These are phyloP conservation scores for Rhododendron mucronatum DNA, from an alignment of 148 eudicot species.

Conservation along the genomic window DNA sequence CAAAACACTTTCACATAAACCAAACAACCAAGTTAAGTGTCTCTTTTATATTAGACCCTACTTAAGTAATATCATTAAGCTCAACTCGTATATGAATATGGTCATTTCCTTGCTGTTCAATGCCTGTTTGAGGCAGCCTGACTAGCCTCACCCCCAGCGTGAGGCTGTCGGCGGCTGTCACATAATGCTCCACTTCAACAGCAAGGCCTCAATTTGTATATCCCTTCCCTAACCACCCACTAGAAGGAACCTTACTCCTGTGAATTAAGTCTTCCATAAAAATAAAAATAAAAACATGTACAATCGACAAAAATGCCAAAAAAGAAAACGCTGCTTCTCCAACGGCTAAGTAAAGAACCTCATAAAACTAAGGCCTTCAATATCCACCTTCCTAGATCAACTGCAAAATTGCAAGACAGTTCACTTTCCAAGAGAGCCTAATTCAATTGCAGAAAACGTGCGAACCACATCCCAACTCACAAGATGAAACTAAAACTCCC, in stretches of 20 bases:
- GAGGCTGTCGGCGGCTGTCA: neutral
- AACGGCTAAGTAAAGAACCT: neutral
- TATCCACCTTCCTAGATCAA: neutral
- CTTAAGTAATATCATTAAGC: neutral
- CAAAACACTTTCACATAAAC: neutral
- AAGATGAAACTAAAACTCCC: neutral
- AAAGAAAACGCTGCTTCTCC: neutral
- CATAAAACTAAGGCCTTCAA: neutral
- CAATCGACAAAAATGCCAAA: neutral
- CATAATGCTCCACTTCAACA: neutral
- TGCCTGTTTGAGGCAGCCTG: neutral
- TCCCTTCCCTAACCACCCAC: neutral
- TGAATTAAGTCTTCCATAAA: neutral
- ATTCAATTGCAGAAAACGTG: neutral
- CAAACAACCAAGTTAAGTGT: neutral
- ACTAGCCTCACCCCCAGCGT: neutral
- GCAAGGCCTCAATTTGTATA: neutral
- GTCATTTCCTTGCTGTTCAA: neutral
- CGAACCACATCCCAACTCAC: neutral
- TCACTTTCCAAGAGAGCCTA: neutral
- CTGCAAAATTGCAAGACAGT: neutral
- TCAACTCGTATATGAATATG: neutral
- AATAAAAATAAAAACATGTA: neutral
- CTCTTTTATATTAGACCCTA: neutral
- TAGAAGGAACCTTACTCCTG: neutral